Evolutionary conservation across 129 eudicot genomes (phyloP).

Genomic region (Flaveria ramosissima): DNA sequence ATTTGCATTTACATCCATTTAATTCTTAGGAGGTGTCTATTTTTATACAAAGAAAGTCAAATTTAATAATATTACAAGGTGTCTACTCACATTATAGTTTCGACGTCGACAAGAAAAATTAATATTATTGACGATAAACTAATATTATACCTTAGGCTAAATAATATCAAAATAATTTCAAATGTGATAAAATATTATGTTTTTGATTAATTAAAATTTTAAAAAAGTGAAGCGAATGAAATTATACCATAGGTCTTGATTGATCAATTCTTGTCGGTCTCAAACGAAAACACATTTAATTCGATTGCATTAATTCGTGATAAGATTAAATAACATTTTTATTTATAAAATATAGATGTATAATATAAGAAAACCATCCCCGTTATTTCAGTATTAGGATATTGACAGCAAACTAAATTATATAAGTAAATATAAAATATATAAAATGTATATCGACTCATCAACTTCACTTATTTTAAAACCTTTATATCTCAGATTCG

Average conservation of each 20-base stretch:
- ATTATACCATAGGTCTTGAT: constrained; percentile 9
- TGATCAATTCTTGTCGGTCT: constrained; percentile 40
- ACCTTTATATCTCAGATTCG: no score
- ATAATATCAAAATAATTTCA: not conserved
- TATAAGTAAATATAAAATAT: not conserved
- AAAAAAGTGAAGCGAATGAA: constrained; percentile 17
- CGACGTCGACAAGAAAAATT: not conserved
- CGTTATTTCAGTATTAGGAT: constrained; percentile 3
- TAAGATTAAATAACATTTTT: constrained; percentile 5
- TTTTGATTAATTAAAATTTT: constrained; percentile 1
- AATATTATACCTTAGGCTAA: not conserved
- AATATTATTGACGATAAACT: not conserved
- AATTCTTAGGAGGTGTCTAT: not conserved
- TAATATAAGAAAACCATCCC: not conserved
- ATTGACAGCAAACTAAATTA: not conserved
- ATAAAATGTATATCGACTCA: constrained; percentile 6
- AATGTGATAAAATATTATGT: not conserved
- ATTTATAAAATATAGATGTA: not conserved
- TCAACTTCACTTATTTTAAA: not conserved
- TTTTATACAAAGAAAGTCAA: not conserved
- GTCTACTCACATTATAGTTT: not conserved
- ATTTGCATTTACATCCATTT: constrained; percentile 22
- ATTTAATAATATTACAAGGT: not conserved
- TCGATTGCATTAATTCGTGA: constrained; percentile 23
- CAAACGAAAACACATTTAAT: constrained; percentile 27